These are phyloP conservation scores for Microbotryomycetes sp. DNA, from an alignment of 1,284 basidiomycete genomes.

Conservation along the genomic window DNA sequence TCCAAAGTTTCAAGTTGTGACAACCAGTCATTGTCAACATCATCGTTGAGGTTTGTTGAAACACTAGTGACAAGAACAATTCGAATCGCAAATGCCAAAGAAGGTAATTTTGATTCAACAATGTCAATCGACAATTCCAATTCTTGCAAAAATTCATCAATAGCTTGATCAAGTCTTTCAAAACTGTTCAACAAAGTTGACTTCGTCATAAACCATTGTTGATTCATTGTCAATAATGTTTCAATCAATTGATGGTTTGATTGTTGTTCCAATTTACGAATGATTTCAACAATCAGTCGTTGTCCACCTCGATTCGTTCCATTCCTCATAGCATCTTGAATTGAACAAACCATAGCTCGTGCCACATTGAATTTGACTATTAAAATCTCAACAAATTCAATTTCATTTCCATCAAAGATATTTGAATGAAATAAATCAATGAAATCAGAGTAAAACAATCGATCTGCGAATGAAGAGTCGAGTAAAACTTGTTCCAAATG, in stretches of 20 bases:
- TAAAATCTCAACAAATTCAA: background rate
- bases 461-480: slow-evolving; percentile 1
- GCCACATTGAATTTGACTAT: background rate
- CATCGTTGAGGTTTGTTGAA: background rate
- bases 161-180: background rate
- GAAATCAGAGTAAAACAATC: slow-evolving; percentile 8
- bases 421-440: background rate
- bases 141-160: background rate
- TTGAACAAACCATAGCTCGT: background rate
- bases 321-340: background rate
- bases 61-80: no score
- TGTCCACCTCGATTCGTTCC: background rate
- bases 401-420: background rate
- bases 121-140: background rate
- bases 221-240: background rate
- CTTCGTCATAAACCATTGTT: background rate
- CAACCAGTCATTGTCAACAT: background rate
- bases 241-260: background rate
- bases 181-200: background rate
- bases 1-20: background rate
- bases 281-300: background rate
- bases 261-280: background rate
- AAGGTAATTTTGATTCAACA: background rate
- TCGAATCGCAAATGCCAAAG: background rate
- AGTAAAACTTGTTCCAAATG: background rate